Percentiles rank a stretch among this genome's conserved stretches.
phyloP scores from a whole-genome alignment of 495 filamentous ascomycete species.

The Glonium stellatum region DNA sequence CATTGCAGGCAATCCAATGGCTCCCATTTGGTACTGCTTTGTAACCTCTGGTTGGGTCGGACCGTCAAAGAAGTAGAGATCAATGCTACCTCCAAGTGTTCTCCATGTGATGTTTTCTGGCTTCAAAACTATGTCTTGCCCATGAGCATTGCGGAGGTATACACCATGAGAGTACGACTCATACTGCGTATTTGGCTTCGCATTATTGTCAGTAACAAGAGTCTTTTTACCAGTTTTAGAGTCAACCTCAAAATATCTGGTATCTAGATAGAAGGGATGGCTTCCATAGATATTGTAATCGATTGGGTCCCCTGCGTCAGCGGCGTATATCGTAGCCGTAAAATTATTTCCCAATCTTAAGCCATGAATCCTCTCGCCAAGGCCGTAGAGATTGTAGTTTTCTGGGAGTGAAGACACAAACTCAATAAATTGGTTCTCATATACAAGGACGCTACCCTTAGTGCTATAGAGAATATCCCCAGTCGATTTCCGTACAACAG shows the following conservation, averaged over 20 bases:
- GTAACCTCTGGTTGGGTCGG: slow-evolving; percentile 52
- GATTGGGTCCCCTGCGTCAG: slow-evolving; percentile 59
- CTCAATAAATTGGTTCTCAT: slow-evolving; percentile 60
- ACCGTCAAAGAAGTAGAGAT: slow-evolving; percentile 57
- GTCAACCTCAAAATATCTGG: slow-evolving; percentile 55
- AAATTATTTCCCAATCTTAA: slow-evolving; percentile 53
- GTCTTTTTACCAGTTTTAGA: slow-evolving; percentile 43
- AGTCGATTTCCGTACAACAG: slow-evolving; percentile 48
- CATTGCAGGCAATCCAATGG: slow-evolving; percentile 55
- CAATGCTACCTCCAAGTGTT: slow-evolving; percentile 55
- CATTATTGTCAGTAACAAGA: slow-evolving; percentile 49
- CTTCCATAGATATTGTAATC: slow-evolving; percentile 55
- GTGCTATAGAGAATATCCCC: slow-evolving; percentile 54
- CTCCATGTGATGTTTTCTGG: slow-evolving; percentile 70
- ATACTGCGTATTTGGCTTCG: slow-evolving; percentile 50
- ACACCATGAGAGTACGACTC: slow-evolving; percentile 56
- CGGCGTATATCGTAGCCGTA: slow-evolving; percentile 62
- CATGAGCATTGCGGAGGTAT: slow-evolving; percentile 60
- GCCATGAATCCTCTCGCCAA: slow-evolving; percentile 55
- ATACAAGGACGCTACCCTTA: slow-evolving; percentile 49
- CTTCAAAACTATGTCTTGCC: slow-evolving; percentile 63
- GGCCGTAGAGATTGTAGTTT: slow-evolving; percentile 58
- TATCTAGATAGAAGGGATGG: slow-evolving; percentile 59
- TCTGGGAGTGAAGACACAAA: slow-evolving; percentile 50
- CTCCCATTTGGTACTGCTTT: slow-evolving; percentile 49